These are phyloP conservation scores for Pseudocercospora pini-densiflorae DNA, from an alignment of 2,329 filamentous ascomycete species.

Conservation along the genomic window DNA sequence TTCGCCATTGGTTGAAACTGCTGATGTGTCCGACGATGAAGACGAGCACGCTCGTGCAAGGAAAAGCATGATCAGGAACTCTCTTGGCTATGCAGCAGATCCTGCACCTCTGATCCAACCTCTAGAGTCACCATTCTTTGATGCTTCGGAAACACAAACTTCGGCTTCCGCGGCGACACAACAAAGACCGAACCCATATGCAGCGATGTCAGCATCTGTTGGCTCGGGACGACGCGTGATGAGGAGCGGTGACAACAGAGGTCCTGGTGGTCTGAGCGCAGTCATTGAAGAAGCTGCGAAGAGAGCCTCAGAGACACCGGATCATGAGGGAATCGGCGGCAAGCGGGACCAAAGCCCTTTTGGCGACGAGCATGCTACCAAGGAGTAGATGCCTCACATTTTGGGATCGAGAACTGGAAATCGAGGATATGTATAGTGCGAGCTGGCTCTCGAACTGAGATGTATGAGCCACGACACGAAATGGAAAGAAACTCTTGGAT, in stretches of 20 bases:
- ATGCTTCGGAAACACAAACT: constrained; percentile 35
- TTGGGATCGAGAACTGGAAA: not conserved
- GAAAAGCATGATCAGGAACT: constrained; percentile 30
- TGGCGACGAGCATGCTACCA: constrained; percentile 35
- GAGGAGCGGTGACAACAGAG: constrained; percentile 23
- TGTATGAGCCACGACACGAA: constrained; percentile 8
- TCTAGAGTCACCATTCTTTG: constrained; percentile 40
- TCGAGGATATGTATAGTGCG: not conserved
- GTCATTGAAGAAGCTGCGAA: constrained; percentile 53
- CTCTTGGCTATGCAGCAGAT: constrained; percentile 21
- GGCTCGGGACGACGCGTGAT: constrained; percentile 24
- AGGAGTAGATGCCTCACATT: constrained; percentile 10
- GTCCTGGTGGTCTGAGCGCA: constrained; percentile 43
- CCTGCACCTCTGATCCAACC: constrained; percentile 32
- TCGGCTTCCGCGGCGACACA: constrained; percentile 22
- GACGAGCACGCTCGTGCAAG: constrained; percentile 38
- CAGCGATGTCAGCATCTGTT: constrained; percentile 41
- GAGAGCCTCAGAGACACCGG: constrained; percentile 43
- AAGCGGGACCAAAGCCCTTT: constrained; percentile 41
- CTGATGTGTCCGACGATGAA: constrained; percentile 37
- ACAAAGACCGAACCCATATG: constrained; percentile 43
- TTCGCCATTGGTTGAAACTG: constrained; percentile 37
- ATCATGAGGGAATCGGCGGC: constrained; percentile 29
- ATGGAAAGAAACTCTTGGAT: constrained; percentile 6
- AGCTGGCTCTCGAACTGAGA: constrained; percentile 2